These are phyloP conservation scores for Grammothele lineata DNA, from an alignment of 768 basidiomycete genomes.

Conservation along the genomic window DNA sequence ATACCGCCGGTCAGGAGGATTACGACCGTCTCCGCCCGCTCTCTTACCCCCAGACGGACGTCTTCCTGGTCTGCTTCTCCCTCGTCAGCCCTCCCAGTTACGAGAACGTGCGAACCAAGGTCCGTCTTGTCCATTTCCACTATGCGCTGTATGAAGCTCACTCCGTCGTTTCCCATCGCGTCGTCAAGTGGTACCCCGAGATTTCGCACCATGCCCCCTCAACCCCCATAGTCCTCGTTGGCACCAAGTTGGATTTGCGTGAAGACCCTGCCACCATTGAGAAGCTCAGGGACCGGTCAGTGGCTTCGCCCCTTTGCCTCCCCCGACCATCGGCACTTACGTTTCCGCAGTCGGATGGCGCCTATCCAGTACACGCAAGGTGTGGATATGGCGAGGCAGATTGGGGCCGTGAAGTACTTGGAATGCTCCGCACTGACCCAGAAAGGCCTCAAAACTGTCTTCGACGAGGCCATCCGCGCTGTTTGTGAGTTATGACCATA, in stretches of 20 bases:
- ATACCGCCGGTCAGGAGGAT: conserved; percentile 99
- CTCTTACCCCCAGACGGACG: conserved; percentile 98
- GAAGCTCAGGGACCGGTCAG: conserved; percentile 86
- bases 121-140: conserved; percentile 30
- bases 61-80: conserved; percentile 99
- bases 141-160: conserved; percentile 14
- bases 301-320: conserved; percentile 9
- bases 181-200: conserved; percentile 97
- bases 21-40: conserved; percentile 96
- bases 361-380: conserved; percentile 93
- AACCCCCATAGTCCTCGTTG: conserved; percentile 90
- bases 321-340: conserved; percentile 3
- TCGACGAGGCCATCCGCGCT: conserved; percentile 97
- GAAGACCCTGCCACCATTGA: conserved; percentile 92
- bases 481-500: conserved; percentile 89
- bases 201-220: conserved; percentile 96
- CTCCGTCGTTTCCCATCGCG: conserved; percentile 4
- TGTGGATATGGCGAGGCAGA: conserved; percentile 86
- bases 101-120: conserved; percentile 98
- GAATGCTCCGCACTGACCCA: conserved; percentile 97
- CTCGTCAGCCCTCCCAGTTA: conserved; percentile 97
- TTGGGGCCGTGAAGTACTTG: conserved; percentile 92
- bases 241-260: conserved; percentile 95
- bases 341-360: conserved; percentile 72
- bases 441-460: conserved; percentile 98